Conservation (phyloP, 1,284 basidiomycete species). For the Ceratobasidium sp. region DNA sequence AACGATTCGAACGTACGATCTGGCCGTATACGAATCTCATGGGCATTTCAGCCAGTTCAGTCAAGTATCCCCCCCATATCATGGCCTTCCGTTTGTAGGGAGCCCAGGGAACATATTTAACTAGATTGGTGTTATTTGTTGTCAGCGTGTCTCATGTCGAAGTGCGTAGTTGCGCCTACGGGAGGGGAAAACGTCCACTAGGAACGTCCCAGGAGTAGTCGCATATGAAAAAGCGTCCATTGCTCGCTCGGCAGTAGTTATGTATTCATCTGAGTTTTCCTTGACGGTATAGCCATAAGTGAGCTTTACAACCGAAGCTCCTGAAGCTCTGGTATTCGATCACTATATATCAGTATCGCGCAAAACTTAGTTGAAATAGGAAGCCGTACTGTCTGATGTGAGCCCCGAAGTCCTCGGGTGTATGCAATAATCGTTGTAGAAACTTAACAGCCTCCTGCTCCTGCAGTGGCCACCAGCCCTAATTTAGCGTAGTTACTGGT, state of each 20-base stretch:
- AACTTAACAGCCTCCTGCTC: not conserved
- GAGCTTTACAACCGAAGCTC: not conserved
- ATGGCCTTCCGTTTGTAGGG: not conserved
- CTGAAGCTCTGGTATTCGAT: not conserved
- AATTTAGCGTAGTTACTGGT: not conserved
- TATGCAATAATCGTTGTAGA: not conserved
- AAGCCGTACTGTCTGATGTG: slow-evolving; percentile 1
- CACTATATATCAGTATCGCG: not conserved
- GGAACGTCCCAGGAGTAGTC: slow-evolving; percentile 4
- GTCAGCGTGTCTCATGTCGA: not conserved
- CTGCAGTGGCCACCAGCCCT: slow-evolving; percentile 6
- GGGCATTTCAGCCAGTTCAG: not conserved
- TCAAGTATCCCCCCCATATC: not conserved
- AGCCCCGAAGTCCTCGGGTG: not conserved
- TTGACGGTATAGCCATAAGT: slow-evolving; percentile 1
- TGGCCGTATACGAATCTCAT: slow-evolving; percentile 5
- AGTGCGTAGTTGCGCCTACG: not conserved
- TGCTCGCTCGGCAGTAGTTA: not conserved
- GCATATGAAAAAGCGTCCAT: slow-evolving; percentile 1
- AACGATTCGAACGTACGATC: not conserved
- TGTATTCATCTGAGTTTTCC: not conserved
- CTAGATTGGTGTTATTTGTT: not conserved
- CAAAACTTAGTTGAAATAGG: not conserved
- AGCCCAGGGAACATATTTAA: slow-evolving; percentile 4
- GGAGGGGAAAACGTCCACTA: not conserved